phyloP scores from a whole-genome alignment of 2,329 filamentous ascomycete genomes.

The Curvularia sp. region DNA sequence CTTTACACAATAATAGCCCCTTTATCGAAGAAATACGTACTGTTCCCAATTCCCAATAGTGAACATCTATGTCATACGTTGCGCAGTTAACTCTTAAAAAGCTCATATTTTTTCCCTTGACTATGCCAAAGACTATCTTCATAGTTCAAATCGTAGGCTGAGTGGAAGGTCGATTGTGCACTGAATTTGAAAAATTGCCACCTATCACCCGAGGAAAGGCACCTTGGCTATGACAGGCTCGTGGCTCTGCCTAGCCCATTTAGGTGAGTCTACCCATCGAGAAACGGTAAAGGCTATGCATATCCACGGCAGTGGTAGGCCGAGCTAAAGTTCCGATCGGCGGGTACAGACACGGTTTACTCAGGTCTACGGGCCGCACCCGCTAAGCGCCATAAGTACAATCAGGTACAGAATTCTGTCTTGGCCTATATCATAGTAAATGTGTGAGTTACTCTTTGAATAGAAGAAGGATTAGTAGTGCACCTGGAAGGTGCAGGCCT shows the following conservation, averaged over 20 bases:
- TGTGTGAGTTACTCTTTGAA: background rate
- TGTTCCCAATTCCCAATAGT: background rate
- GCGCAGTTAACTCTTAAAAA: background rate
- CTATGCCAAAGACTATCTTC: background rate
- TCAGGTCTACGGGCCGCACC: background rate
- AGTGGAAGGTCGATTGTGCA: background rate
- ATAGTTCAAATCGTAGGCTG: background rate
- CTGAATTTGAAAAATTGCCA: background rate
- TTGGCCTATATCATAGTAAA: background rate
- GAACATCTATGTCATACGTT: background rate
- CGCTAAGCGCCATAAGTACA: background rate
- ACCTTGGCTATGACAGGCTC: background rate
- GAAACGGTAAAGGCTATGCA: background rate
- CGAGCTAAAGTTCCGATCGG: background rate
- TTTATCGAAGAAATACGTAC: background rate
- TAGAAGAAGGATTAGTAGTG: background rate
- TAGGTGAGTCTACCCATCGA: background rate
- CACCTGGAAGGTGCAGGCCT: background rate
- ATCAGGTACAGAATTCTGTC: background rate
- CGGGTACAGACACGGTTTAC: background rate
- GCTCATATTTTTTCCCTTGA: background rate
- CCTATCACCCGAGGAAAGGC: background rate
- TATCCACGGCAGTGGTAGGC: background rate
- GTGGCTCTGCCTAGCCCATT: background rate
- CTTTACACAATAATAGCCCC: background rate